A percentile compares a stretch with the other conserved stretches of the same genome.
Evolutionary conservation across 2,329 filamentous ascomycete species (phyloP).

Genomic region (Paracorniculantispora psalliotae): DNA sequence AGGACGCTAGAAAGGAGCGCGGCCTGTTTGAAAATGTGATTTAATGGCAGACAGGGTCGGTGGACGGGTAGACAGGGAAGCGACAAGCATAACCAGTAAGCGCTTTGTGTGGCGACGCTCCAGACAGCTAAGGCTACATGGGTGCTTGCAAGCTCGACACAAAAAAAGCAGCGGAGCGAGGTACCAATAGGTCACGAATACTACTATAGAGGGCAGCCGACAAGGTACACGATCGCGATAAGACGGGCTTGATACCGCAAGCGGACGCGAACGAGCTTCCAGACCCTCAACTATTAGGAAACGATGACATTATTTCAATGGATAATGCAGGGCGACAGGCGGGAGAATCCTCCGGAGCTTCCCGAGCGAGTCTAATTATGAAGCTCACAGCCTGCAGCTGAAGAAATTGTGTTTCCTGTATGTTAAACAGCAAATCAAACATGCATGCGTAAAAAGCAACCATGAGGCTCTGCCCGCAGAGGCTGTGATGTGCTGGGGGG

Average conservation of each 20-base stretch:
- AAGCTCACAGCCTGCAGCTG: background rate
- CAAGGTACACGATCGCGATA: background rate
- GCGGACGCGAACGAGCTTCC: background rate
- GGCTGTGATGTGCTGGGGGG: background rate
- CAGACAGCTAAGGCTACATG: background rate
- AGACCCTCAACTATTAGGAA: background rate
- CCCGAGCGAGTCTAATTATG: background rate
- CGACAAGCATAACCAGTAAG: background rate
- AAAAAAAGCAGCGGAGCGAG: background rate
- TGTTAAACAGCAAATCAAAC: background rate
- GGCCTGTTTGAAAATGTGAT: background rate
- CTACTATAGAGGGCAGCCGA: background rate
- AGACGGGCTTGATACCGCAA: background rate
- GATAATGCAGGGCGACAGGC: background rate
- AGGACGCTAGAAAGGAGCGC: background rate
- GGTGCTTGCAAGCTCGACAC: background rate
- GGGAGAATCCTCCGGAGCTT: background rate
- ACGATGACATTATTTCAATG: background rate
- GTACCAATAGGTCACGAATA: background rate
- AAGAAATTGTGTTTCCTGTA: background rate
- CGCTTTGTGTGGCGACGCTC: background rate
- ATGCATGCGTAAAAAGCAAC: constrained; percentile 3
- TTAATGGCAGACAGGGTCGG: background rate
- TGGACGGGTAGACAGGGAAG: background rate
- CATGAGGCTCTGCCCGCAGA: background rate